phyloP scores from a whole-genome alignment of 2,329 filamentous ascomycete species.

The Diaporthe australafricana region DNA sequence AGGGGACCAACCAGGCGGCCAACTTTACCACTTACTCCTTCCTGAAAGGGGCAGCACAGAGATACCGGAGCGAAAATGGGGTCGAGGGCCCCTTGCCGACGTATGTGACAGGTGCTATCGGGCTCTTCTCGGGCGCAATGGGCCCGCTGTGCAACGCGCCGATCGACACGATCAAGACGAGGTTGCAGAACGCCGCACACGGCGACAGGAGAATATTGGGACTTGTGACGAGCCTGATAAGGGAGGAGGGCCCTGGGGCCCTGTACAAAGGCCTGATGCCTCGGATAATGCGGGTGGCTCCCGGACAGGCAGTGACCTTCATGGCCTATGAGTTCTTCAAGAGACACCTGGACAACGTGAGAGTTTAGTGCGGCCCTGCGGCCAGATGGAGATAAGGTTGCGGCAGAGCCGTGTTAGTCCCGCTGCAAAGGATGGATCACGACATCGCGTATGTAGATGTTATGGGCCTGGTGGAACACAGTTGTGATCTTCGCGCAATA shows the following conservation, averaged over 20 bases:
- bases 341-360: not conserved
- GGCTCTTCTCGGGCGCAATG: not conserved
- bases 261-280: conserved; percentile 99
- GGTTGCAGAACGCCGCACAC: not conserved
- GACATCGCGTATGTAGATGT: not conserved
- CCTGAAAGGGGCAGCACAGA: not conserved
- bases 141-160: conserved; percentile 5
- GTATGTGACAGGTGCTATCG: not conserved
- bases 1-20: not conserved
- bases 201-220: not conserved
- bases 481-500: not conserved
- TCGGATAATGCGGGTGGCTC: conserved; percentile 85
- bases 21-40: conserved; percentile 3
- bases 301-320: conserved; percentile 52
- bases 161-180: not conserved
- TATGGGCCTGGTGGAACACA: not conserved
- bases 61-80: not conserved
- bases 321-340: conserved; percentile 10
- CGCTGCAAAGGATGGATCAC: not conserved
- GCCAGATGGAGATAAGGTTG: not conserved
- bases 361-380: not conserved
- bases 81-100: not conserved
- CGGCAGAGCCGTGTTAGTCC: not conserved
- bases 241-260: conserved; percentile 89
- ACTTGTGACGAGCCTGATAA: not conserved